Percentiles rank a stretch among this genome's conserved stretches.
These are phyloP conservation scores for Stylosanthes scabra DNA, from an alignment of 331 rosid species.

Conservation along the genomic window DNA sequence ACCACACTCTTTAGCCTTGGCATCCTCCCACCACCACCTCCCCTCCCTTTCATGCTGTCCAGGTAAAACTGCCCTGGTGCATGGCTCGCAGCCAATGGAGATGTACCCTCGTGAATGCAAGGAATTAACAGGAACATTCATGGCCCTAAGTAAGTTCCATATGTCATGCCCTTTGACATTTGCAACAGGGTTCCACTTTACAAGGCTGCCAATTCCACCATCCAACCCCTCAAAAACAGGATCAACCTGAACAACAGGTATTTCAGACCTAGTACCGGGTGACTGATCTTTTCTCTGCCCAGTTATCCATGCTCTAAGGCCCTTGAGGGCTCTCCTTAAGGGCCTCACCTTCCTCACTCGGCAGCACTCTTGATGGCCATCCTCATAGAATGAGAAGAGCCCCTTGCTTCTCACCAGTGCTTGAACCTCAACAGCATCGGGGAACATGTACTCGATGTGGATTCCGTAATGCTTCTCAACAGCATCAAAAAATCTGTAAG, in stretches of 20 bases:
- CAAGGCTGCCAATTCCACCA: conserved; percentile 85
- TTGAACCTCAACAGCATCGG: conserved; percentile 92
- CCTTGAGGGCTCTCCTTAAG: conserved; percentile 86
- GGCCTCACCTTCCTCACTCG: conserved; percentile 93
- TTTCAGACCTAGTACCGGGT: conserved; percentile 87
- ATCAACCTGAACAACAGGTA: conserved; percentile 90
- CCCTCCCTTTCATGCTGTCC: conserved; percentile 95
- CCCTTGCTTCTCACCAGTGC: conserved; percentile 82
- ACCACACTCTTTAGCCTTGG: conserved; percentile 93
- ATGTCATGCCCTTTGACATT: conserved; percentile 68
- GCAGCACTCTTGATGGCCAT: conserved; percentile 97
- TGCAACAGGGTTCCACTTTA: conserved; percentile 94
- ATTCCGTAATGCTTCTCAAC: conserved; percentile 88
- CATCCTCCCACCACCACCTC: conserved; percentile 99
- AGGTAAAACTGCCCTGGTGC: conserved; percentile 89
- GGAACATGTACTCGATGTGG: conserved; percentile 86
- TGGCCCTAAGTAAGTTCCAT: conserved; percentile 85
- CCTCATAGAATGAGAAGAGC: conserved; percentile 87
- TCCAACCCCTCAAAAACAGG: conserved; percentile 88
- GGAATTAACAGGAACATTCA: conserved; percentile 85
- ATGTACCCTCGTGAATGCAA: conserved; percentile 78
- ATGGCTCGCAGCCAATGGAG: conserved; percentile 94
- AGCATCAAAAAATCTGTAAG: conserved; percentile 69
- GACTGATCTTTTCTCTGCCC: conserved; percentile 97
- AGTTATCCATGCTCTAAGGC: conserved; percentile 88